phyloP scores from a whole-genome alignment of 1,284 basidiomycete genomes.

The Ustilago lituana region DNA sequence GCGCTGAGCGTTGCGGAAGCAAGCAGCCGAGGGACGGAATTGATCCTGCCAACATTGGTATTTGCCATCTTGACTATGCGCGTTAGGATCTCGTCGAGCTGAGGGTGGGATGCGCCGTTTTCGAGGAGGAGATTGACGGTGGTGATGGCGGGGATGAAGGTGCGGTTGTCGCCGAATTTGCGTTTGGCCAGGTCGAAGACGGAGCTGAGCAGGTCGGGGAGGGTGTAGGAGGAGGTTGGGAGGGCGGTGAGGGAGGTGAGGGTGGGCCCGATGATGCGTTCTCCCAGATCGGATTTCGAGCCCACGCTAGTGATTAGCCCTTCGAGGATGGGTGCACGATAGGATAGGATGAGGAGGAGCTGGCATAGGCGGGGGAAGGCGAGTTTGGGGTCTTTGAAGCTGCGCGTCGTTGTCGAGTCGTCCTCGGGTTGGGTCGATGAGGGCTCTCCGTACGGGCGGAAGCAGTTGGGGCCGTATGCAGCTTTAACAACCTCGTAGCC shows the following conservation, averaged over 20 bases:
- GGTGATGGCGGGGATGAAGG: constrained; percentile 45
- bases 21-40: constrained; percentile 15
- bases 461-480: not conserved
- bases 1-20: constrained; percentile 21
- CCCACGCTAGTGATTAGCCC: constrained; percentile 44
- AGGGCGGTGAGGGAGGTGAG: constrained; percentile 3
- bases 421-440: not conserved
- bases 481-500: constrained; percentile 27
- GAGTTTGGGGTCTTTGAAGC: constrained; percentile 32
- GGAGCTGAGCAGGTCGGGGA: constrained; percentile 11
- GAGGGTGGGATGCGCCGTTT: constrained; percentile 9
- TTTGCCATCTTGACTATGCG: constrained; percentile 23
- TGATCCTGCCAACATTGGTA: constrained; percentile 17
- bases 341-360: constrained; percentile 25
- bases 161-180: constrained; percentile 48
- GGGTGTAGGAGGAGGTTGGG: not conserved
- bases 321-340: constrained; percentile 22
- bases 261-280: constrained; percentile 32
- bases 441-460: not conserved
- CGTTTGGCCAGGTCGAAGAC: constrained; percentile 23
- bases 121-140: constrained; percentile 52
- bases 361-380: constrained; percentile 17
- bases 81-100: not conserved
- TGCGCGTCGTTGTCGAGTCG: not conserved
- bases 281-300: constrained; percentile 47